phyloP scores from a whole-genome alignment of 352 stramenopile genomes.

The Pythium brassicae region DNA sequence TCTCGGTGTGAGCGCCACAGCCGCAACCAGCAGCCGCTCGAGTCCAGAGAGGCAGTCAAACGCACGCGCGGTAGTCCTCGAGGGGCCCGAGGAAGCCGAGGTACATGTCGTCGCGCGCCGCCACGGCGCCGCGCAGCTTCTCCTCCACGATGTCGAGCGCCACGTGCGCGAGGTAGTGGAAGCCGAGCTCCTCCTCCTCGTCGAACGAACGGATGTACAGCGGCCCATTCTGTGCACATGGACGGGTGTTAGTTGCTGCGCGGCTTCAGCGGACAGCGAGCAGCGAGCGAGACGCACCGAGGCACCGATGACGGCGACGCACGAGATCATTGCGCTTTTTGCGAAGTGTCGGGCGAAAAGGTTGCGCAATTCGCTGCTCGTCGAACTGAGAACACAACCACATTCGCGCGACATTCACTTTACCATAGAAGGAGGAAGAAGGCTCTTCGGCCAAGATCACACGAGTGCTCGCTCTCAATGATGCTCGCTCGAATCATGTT shows the following conservation, averaged over 20 bases:
- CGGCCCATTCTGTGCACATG: conserved; percentile 56
- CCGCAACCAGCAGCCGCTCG: not conserved
- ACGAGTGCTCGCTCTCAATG: too few relatives aligned
- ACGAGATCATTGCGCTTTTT: conserved; percentile 60
- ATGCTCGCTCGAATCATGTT: too few relatives aligned
- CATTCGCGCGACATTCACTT: not conserved
- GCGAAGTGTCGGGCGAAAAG: not conserved
- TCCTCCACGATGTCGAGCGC: conserved; percentile 84
- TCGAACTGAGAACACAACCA: too few relatives aligned
- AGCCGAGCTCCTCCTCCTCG: conserved; percentile 80
- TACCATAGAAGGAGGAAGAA: too few relatives aligned
- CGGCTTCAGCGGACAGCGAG: not conserved
- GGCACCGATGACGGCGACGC: conserved; percentile 74
- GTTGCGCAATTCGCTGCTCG: too few relatives aligned
- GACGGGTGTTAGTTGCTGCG: not conserved
- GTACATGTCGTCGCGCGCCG: conserved; percentile 82
- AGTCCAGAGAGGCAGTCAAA: not conserved
- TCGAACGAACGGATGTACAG: conserved; percentile 82
- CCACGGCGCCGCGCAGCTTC: conserved; percentile 46
- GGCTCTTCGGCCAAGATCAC: too few relatives aligned
- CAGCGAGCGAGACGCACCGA: conserved; percentile 37
- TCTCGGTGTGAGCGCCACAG: not conserved
- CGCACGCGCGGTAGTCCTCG: conserved; percentile 81
- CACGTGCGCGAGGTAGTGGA: conserved; percentile 86
- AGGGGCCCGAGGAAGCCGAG: conserved; percentile 80